Evolutionary conservation across 441 rosid species (phyloP), one percentile per base, ranked within the genome.

Genomic region (Mallotus japonicus): DNA sequence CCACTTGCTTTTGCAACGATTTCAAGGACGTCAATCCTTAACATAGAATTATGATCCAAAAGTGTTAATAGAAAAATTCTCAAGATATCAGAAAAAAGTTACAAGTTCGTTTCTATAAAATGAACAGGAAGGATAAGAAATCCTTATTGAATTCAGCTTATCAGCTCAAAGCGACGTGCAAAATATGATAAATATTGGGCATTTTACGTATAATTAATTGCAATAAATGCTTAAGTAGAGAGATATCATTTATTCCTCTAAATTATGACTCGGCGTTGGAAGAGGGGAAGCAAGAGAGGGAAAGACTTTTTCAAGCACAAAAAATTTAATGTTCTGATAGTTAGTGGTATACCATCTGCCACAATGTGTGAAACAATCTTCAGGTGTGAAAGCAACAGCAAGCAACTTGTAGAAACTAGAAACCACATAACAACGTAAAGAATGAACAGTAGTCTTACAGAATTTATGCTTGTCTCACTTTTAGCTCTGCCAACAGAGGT

Each of bases 401-500:
- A 62, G 40, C 65, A 46, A 44, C 51, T 40, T 15, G n/a, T 28
- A 28, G 32, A 28, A 28, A 28, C 32, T 13, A 54, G 60, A 24
- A 9, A 22, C 24, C 15, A 46, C 10, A 58, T 34, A 8, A 15
- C 8, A 37, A 56, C 15, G 51, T 44, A 55, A 73, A 16, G 19
- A 47, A 4, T 64, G 62, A 78, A 65, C 54, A 65, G 80, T 22
- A 62, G 44, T 28, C 78, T 75, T 83, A 92, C 98, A 79, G 51
- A 79, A 73, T 79, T 86, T 73, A 82, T 67, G 70, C 84, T 69
- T 28, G 76, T 49, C 76, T 80, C 87, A 73, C 72, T 85, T 73
- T 73, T 73, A 72, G 84, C 73, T 80, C 84, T 79, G 68, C 80
- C 78, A 71, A 88, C 87, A 34, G 81, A 77, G 46, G 59, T 81